Percentiles rank a stretch among this genome's conserved stretches.
phyloP scores from a whole-genome alignment of 2,329 filamentous ascomycete genomes.

The Colletotrichum truncatum region DNA sequence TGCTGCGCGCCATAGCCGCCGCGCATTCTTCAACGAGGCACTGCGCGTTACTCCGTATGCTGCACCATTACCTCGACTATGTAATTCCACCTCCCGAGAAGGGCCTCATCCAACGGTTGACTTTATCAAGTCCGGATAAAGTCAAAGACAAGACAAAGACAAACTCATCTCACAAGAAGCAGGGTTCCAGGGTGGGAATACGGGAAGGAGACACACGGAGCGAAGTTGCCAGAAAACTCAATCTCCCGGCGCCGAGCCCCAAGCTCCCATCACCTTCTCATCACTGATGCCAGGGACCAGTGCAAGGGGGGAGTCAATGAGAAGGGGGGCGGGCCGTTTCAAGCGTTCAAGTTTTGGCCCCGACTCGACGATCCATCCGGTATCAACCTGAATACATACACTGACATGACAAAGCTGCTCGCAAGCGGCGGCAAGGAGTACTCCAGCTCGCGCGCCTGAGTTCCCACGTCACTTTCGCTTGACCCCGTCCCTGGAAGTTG shows the following conservation, averaged over 20 bases:
- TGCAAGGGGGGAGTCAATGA: slow-evolving; percentile 4
- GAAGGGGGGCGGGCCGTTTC: slow-evolving; percentile 19
- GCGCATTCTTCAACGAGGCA: slow-evolving; percentile 27
- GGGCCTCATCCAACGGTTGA: not conserved
- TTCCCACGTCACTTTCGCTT: slow-evolving; percentile 25
- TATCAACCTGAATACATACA: not conserved
- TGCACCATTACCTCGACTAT: not conserved
- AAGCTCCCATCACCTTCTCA: slow-evolving; percentile 20
- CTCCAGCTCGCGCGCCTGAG: slow-evolving; percentile 3
- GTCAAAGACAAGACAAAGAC: slow-evolving; percentile 11
- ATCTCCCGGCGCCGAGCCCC: slow-evolving; percentile 16
- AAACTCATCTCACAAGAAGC: not conserved
- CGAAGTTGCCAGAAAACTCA: slow-evolving; percentile 12
- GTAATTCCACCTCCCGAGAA: not conserved
- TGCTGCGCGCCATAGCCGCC: slow-evolving; percentile 15
- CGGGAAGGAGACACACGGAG: not conserved
- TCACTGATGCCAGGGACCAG: slow-evolving; percentile 11
- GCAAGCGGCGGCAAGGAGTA: slow-evolving; percentile 9
- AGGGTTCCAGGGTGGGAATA: not conserved
- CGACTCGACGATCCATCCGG: slow-evolving; percentile 16
- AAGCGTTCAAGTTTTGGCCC: slow-evolving; percentile 11
- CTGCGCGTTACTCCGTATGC: not conserved
- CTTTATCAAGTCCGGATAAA: slow-evolving; percentile 2
- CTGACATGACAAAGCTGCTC: not conserved
- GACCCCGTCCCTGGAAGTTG: slow-evolving; percentile 24